Conservation (phyloP, 176 grass and related monocot genomes). For the Poa pratensis region DNA sequence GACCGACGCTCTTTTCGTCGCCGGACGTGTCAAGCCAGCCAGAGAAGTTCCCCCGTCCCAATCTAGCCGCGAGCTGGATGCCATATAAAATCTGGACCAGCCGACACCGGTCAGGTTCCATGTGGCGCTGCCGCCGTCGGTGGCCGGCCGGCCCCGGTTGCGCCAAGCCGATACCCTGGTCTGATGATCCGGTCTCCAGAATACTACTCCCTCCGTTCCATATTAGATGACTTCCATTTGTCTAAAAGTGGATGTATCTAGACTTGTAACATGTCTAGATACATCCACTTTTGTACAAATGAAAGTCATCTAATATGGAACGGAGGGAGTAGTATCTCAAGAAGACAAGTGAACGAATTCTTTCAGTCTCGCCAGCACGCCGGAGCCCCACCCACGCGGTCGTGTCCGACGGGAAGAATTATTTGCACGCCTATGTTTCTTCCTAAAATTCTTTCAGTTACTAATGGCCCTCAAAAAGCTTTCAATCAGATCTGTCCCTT, state of each 20-base stretch:
- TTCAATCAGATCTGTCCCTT: too few relatives aligned
- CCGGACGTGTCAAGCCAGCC: background rate
- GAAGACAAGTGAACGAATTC: background rate
- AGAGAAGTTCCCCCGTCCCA: too few relatives aligned
- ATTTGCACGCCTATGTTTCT: background rate
- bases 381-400: background rate
- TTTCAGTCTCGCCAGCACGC: background rate
- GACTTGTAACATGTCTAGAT: too few relatives aligned
- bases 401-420: background rate
- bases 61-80: conserved; percentile 8
- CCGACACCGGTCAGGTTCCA: conserved; percentile 31
- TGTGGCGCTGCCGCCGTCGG: conserved; percentile 43
- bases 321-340: background rate
- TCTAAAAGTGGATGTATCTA: too few relatives aligned
- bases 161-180: conserved; percentile 18
- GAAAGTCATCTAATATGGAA: too few relatives aligned
- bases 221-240: too few relatives aligned
- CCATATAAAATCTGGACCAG: conserved; percentile 3
- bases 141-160: background rate
- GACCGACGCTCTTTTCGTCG: background rate
- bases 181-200: background rate
- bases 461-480: too few relatives aligned
- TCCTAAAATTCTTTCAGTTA: too few relatives aligned
- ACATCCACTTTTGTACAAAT: too few relatives aligned
- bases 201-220: too few relatives aligned